Base-by-base conservation (phyloP, 2,329 filamentous ascomycete genomes). In the Fusarium sublunatum region DNA sequence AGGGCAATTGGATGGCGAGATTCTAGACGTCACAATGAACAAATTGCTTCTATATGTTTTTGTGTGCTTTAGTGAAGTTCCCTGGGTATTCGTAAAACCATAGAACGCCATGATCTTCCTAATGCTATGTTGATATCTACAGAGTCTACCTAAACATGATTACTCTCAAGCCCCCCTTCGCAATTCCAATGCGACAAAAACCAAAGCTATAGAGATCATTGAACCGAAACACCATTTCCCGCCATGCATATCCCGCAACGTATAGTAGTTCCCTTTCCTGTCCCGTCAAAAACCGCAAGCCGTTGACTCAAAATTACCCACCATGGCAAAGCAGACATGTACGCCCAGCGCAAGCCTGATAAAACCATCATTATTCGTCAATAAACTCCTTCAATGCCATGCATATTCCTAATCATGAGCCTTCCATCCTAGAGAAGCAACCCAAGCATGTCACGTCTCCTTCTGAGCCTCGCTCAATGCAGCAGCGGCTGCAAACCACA, bases 361-460 rank as follows among this genome's bases (percentile, higher is more conserved):
- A 57, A 62, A 61, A 22, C 50, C 48, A 52, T 65, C 62, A 51
- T 65, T 63, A 66, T 48, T 60, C 63, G 38, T 65, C 40, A 55
- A 24, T n/a, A 48, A 53, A 49, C 38, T 35, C 61, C 58, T 26
- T 52, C 24, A 7, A 40, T 36, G 38, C n/a, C 35, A 34, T 41
- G 26, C 41, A 42, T 32, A 9, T 35, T 42, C 26, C 22, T 24
- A 35, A 38, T 66, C 51, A 71, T 8, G 74, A 69, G 12, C 75
- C 75, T 53, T 79, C 77, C 71, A 79, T 77, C 3, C 75, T 72
- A 9, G 78, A 78, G 36, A 88, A 77, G 64, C 89, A 91, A 2
- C 86, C 86, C 43, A 90, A 74, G 68, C 89, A 91, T 56, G 86
- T 83, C 6, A 90, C 83, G 43, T 91, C 87, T 25, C 88, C 88